Evolutionary conservation across 345 rosid genomes (phyloP).

Genomic region (Passiflora organensis): DNA sequence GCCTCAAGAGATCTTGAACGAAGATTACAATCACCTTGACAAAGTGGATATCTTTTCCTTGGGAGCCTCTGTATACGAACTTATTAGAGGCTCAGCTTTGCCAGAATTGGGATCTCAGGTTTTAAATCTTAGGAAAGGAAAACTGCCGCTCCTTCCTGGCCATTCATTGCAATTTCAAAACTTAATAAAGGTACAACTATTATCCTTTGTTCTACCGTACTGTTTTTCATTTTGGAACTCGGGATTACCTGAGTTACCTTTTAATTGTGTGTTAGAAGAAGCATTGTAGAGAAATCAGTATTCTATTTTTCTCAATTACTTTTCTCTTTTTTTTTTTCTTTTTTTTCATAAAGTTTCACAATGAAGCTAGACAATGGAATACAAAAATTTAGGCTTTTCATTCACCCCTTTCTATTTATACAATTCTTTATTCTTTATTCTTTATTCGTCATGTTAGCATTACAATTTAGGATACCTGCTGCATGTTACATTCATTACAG

Average conservation of each 20-base stretch:
- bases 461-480: too few relatives aligned
- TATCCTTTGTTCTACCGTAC: neutral
- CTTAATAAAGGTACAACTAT: slow-evolving; percentile 65
- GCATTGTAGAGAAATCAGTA: neutral
- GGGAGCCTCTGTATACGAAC: slow-evolving; percentile 78
- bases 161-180: slow-evolving; percentile 78
- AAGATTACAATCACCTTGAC: slow-evolving; percentile 72
- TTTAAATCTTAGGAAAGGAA: slow-evolving; percentile 74
- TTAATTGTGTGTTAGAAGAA: neutral
- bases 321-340: neutral
- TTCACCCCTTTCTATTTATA: too few relatives aligned
- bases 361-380: neutral
- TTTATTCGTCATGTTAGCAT: too few relatives aligned
- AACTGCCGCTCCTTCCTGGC: slow-evolving; percentile 83
- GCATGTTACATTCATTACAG: too few relatives aligned
- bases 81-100: slow-evolving; percentile 71
- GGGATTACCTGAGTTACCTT: too few relatives aligned
- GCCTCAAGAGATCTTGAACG: slow-evolving; percentile 97
- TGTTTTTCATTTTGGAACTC: neutral
- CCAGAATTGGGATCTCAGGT: slow-evolving; percentile 64
- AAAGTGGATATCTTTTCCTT: slow-evolving; percentile 92
- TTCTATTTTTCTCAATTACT: neutral
- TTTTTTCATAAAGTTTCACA: neutral
- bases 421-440: too few relatives aligned
- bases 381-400: too few relatives aligned